phyloP scores from a whole-genome alignment of 2,329 filamentous ascomycete species.

The Exophiala calicioides region DNA sequence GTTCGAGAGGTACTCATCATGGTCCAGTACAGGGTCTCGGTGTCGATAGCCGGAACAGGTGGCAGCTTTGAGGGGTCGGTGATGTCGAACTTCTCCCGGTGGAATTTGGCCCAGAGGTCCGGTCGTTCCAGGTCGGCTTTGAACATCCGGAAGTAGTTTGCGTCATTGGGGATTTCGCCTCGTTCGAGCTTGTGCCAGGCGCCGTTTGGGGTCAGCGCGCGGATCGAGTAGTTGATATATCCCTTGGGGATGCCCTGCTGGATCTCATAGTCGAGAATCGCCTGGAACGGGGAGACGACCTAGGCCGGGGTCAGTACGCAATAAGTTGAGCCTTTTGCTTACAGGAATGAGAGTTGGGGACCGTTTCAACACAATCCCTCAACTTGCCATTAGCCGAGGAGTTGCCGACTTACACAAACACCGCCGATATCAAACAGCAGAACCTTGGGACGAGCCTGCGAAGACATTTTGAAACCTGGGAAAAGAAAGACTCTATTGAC shows the following conservation, averaged over 20 bases:
- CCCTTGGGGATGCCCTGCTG: constrained; percentile 74
- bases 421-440: constrained; percentile 94
- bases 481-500: neutral
- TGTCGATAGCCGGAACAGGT: constrained; percentile 71
- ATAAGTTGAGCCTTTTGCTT: neutral
- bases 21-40: constrained; percentile 77
- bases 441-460: constrained; percentile 59
- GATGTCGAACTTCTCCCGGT: constrained; percentile 37
- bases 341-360: neutral
- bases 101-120: constrained; percentile 67
- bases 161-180: constrained; percentile 75
- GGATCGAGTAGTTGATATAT: constrained; percentile 91
- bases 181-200: constrained; percentile 88
- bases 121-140: constrained; percentile 69
- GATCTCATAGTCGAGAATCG: constrained; percentile 87
- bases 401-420: constrained; percentile 74
- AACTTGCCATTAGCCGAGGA: constrained; percentile 1
- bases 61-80: constrained; percentile 47
- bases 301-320: constrained; percentile 39
- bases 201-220: constrained; percentile 72
- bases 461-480: constrained; percentile 13
- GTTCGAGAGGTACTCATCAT: constrained; percentile 77
- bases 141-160: constrained; percentile 74
- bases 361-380: neutral
- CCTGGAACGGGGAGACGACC: constrained; percentile 89